Evolutionary conservation across 148 eudicot species (phyloP).

Genomic region (Chenopodium quinoa): DNA sequence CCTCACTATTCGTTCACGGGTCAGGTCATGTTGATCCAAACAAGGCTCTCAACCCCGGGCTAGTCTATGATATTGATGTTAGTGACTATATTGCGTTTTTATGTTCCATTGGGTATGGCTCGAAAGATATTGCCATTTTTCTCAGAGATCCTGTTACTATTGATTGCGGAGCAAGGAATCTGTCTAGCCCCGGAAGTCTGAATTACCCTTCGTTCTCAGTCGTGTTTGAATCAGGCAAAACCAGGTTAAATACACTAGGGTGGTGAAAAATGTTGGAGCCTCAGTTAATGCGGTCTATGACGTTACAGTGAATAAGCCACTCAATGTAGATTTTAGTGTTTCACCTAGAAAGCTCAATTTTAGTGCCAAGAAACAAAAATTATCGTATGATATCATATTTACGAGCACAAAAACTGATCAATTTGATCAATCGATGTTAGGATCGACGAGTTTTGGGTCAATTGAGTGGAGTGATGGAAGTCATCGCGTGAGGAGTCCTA

Average conservation of each 20-base stretch:
- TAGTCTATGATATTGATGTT: slow-evolving; percentile 54
- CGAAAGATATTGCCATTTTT: slow-evolving; percentile 50
- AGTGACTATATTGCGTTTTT: slow-evolving; percentile 56
- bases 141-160: slow-evolving; percentile 39
- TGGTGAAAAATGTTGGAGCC: slow-evolving; percentile 65
- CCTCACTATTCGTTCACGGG: slow-evolving; percentile 75
- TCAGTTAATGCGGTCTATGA: slow-evolving; percentile 41
- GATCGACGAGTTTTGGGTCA: slow-evolving; percentile 57
- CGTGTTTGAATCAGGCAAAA: slow-evolving; percentile 36
- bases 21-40: slow-evolving; percentile 91
- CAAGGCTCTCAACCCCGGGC: slow-evolving; percentile 67
- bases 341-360: slow-evolving; percentile 62
- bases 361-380: slow-evolving; percentile 31
- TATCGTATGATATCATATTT: slow-evolving; percentile 58
- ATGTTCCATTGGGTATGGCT: slow-evolving; percentile 64
- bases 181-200: slow-evolving; percentile 59
- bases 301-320: slow-evolving; percentile 59
- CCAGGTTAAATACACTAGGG: slow-evolving; percentile 55
- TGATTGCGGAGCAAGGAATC: slow-evolving; percentile 43
- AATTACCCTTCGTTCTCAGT: slow-evolving; percentile 85
- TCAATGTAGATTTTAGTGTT: slow-evolving; percentile 60
- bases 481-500: slow-evolving; percentile 70
- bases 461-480: slow-evolving; percentile 75
- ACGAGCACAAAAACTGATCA: slow-evolving; percentile 20
- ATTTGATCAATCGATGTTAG: background rate